phyloP scores from a whole-genome alignment of 139 green algal genomes.

The Chlorella sorokiniana region DNA sequence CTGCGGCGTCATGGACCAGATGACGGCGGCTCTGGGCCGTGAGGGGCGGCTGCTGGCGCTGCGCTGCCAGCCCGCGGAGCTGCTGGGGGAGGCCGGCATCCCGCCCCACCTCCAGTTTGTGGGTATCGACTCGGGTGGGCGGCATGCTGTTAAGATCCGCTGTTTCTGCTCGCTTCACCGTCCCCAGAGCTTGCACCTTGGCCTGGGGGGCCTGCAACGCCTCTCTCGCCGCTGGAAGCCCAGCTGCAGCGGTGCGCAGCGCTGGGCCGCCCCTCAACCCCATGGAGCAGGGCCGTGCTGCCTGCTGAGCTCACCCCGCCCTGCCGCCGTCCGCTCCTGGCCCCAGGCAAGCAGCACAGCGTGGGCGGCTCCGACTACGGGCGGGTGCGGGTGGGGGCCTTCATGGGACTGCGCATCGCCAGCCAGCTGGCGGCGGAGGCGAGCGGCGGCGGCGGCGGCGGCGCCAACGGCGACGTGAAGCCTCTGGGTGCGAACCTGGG shows the following conservation, averaged over 20 bases:
- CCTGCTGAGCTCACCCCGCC: neutral
- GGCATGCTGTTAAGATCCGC: neutral
- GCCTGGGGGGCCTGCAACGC: too few relatives aligned
- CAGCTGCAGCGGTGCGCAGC: too few relatives aligned
- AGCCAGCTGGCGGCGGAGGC: slow-evolving; percentile 20
- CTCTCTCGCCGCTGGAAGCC: too few relatives aligned
- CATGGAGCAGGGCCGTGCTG: too few relatives aligned
- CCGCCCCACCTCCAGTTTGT: slow-evolving; percentile 73
- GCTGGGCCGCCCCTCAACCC: neutral
- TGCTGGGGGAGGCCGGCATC: slow-evolving; percentile 71
- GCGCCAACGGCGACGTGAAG: neutral
- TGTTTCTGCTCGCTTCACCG: neutral
- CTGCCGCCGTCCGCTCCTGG: slow-evolving; percentile 35
- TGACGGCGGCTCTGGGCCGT: slow-evolving; percentile 78
- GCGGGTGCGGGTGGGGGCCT: slow-evolving; percentile 81
- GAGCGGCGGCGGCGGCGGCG: neutral
- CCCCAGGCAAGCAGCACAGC: slow-evolving; percentile 77
- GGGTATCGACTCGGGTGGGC: slow-evolving; percentile 83
- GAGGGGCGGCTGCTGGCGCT: slow-evolving; percentile 75
- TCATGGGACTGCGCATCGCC: slow-evolving; percentile 84
- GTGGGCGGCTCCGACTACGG: slow-evolving; percentile 87
- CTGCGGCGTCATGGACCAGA: slow-evolving; percentile 98
- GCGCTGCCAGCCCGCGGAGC: slow-evolving; percentile 83
- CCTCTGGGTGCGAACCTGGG: slow-evolving; percentile 59
- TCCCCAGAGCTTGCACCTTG: too few relatives aligned